Evolutionary conservation across 2,329 filamentous ascomycete genomes (phyloP).

Genomic region (Alternaria incomplexa): DNA sequence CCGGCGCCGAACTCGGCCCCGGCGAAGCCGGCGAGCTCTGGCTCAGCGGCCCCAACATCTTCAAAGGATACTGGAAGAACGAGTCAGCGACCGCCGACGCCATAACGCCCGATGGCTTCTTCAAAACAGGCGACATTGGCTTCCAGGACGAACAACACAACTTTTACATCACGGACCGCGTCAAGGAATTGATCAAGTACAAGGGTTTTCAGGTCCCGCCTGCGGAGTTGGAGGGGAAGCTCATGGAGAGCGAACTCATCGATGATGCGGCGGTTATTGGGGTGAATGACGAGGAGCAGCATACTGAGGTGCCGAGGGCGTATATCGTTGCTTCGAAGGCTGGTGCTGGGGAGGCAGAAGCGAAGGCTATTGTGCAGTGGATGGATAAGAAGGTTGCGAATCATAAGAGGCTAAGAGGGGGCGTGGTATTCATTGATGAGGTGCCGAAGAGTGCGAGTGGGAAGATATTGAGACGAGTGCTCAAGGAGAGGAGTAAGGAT

Average conservation of each 20-base stretch:
- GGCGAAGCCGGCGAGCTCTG: constrained; percentile 66
- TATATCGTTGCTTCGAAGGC: constrained; percentile 33
- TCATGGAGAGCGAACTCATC: constrained; percentile 31
- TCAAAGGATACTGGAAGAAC: constrained; percentile 78
- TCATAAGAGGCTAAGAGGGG: constrained; percentile 38
- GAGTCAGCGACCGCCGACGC: constrained; percentile 71
- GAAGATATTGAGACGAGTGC: constrained; percentile 52
- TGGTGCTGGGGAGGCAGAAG: constrained; percentile 20
- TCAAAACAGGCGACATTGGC: constrained; percentile 40
- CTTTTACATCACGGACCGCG: constrained; percentile 40
- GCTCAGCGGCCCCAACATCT: constrained; percentile 79
- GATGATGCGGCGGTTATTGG: constrained; percentile 38
- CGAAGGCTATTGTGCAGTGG: constrained; percentile 24
- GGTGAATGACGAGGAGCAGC: constrained; percentile 31
- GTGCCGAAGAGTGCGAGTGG: constrained; percentile 56
- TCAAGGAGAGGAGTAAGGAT: constrained; percentile 27
- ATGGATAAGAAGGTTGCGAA: constrained; percentile 30
- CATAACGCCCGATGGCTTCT: constrained; percentile 72
- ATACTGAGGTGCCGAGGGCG: constrained; percentile 37
- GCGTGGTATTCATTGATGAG: constrained; percentile 52
- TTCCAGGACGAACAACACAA: constrained; percentile 32
- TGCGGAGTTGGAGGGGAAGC: constrained; percentile 36
- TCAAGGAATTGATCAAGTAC: constrained; percentile 44
- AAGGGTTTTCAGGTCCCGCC: constrained; percentile 41
- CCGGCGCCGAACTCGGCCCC: constrained; percentile 62